A percentile compares a stretch with the other conserved stretches of the same genome.
These are phyloP conservation scores for Penicillium salamii DNA, from an alignment of 495 filamentous ascomycete species.

Conservation along the genomic window DNA sequence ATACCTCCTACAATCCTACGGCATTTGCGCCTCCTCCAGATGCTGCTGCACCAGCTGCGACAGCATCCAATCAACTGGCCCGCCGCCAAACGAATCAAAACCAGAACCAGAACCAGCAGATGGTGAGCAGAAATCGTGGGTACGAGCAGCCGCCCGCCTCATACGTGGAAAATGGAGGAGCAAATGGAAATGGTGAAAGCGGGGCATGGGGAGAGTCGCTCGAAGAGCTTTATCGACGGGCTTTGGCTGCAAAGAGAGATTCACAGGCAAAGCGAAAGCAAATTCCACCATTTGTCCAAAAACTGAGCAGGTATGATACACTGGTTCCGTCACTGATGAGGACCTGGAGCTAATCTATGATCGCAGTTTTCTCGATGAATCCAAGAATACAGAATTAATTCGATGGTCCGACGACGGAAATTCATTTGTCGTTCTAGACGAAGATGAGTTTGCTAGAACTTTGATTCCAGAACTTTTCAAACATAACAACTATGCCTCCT, in stretches of 20 bases:
- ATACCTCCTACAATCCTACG: conserved; percentile 42
- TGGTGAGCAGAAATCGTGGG: conserved; percentile 47
- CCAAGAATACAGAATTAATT: conserved; percentile 89
- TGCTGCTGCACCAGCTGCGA: conserved; percentile 40
- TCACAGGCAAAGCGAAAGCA: conserved; percentile 83
- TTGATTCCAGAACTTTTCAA: conserved; percentile 98
- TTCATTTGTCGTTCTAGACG: conserved; percentile 94
- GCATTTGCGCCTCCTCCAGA: conserved; percentile 36
- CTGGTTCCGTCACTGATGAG: too few relatives aligned
- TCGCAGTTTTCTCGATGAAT: conserved; percentile 84
- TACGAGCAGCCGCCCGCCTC: conserved; percentile 46
- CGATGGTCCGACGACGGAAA: conserved; percentile 96
- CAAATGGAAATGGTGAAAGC: conserved; percentile 34
- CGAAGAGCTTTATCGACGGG: conserved; percentile 73
- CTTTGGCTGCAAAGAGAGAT: conserved; percentile 73
- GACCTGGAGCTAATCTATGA: conserved; percentile 19
- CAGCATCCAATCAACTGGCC: conserved; percentile 63
- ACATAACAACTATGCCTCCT: conserved; percentile 98
- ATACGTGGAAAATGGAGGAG: conserved; percentile 45
- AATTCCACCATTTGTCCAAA: conserved; percentile 98
- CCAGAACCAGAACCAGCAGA: conserved; percentile 38
- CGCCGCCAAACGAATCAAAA: conserved; percentile 46
- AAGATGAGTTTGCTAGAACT: conserved; percentile 98
- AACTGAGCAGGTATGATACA: conserved; percentile 90
- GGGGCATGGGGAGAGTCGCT: conserved; percentile 63